phyloP scores from a whole-genome alignment of 2,329 filamentous ascomycete species.

The Pestalotiopsis sp. region DNA sequence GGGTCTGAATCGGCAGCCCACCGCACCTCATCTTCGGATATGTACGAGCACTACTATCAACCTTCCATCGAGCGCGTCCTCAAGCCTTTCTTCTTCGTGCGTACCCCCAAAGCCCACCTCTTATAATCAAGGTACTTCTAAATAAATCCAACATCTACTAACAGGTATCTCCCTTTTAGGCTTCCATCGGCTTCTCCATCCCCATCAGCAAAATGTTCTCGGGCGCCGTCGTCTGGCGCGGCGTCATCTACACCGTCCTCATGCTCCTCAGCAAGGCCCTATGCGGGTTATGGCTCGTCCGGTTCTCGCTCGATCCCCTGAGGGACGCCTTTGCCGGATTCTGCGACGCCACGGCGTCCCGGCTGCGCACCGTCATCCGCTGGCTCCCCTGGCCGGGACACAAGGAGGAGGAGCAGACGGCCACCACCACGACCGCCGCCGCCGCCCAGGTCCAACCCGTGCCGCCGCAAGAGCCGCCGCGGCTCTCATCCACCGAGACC shows the following conservation, averaged over 20 bases:
- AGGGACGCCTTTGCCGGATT: slow-evolving; percentile 8
- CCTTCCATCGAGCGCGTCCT: slow-evolving; percentile 52
- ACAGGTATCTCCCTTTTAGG: slow-evolving; percentile 31
- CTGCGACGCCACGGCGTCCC: slow-evolving; percentile 12
- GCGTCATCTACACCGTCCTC: slow-evolving; percentile 70
- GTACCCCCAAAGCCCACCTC: slow-evolving; percentile 24
- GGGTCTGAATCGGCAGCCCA: background rate
- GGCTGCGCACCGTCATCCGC: slow-evolving; percentile 18
- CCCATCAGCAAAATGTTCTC: slow-evolving; percentile 72
- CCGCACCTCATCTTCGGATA: background rate
- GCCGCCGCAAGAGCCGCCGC: background rate
- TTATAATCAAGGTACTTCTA: background rate
- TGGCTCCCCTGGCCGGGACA: slow-evolving; percentile 12
- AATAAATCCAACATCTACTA: background rate
- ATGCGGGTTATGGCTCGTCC: slow-evolving; percentile 62
- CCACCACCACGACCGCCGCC: background rate
- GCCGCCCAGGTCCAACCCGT: background rate
- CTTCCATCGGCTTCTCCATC: slow-evolving; percentile 76
- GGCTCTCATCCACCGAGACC: slow-evolving; percentile 23
- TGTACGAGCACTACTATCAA: slow-evolving; percentile 38
- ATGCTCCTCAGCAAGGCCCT: slow-evolving; percentile 67
- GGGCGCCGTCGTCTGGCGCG: slow-evolving; percentile 68
- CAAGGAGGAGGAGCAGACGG: background rate
- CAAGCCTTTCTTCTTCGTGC: slow-evolving; percentile 74
- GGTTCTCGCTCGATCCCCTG: slow-evolving; percentile 28